phyloP scores from a whole-genome alignment of 2,329 filamentous ascomycete species.

The Alternaria ventricosa region DNA sequence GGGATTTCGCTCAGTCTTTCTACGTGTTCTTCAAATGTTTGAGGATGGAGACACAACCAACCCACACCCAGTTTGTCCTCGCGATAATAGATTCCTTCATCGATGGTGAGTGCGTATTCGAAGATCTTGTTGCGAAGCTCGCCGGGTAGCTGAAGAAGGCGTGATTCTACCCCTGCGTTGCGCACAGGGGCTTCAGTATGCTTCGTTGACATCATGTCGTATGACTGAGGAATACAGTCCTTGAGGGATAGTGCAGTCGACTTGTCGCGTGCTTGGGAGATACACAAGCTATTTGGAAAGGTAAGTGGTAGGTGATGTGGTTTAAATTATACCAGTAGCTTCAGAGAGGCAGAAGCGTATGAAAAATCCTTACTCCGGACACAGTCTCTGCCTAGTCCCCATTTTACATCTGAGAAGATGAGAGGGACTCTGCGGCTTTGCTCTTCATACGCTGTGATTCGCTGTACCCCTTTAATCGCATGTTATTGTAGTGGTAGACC shows the following conservation, averaged over 20 bases:
- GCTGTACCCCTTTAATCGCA: background rate
- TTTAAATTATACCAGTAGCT: background rate
- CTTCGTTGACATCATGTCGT: background rate
- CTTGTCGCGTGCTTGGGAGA: background rate
- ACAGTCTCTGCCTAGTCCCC: fast-evolving
- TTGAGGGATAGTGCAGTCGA: background rate
- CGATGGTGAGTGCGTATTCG: background rate
- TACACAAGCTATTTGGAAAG: background rate
- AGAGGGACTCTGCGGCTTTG: background rate
- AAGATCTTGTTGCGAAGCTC: slow-evolving; percentile 7
- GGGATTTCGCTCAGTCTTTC: background rate
- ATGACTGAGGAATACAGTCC: background rate
- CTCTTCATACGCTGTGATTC: background rate
- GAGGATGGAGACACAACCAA: background rate
- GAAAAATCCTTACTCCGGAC: background rate
- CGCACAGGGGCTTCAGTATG: background rate
- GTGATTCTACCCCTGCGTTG: background rate
- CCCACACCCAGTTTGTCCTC: background rate
- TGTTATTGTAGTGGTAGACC: background rate
- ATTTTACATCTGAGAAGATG: background rate
- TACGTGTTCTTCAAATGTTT: background rate
- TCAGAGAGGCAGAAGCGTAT: background rate
- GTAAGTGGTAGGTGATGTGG: background rate
- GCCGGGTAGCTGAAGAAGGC: background rate
- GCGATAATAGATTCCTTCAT: background rate